Evolutionary conservation across 2,329 filamentous ascomycete genomes (phyloP).

Genomic region (Fusarium virguliforme): DNA sequence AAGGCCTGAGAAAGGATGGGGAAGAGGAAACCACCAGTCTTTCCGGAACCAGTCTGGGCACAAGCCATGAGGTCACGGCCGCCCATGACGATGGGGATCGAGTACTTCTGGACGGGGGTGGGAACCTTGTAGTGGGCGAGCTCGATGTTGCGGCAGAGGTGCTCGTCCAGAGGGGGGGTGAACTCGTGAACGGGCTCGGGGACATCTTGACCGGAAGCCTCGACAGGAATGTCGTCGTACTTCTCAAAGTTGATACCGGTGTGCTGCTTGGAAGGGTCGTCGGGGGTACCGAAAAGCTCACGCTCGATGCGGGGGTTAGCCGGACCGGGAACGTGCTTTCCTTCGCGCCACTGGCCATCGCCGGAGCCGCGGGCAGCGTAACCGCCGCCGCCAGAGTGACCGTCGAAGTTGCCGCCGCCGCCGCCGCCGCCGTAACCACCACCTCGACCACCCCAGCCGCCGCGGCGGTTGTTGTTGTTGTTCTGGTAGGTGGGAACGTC

Average conservation of each 20-base stretch:
- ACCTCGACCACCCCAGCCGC: constrained; percentile 57
- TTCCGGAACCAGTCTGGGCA: constrained; percentile 99
- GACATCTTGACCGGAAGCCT: constrained; percentile 93
- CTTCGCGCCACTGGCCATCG: constrained; percentile 96
- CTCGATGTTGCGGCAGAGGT: constrained; percentile 93
- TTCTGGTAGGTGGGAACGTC: constrained; percentile 52
- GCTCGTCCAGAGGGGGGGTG: constrained; percentile 95
- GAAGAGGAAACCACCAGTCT: constrained; percentile 99
- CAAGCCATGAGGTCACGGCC: constrained; percentile 99
- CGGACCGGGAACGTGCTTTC: constrained; percentile 94
- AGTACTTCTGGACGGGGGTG: constrained; percentile 99
- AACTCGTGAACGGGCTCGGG: constrained; percentile 93
- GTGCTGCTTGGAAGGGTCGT: constrained; percentile 95
- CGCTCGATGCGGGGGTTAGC: constrained; percentile 92
- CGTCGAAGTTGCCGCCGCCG: constrained; percentile 67
- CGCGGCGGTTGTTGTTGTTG: constrained; percentile 53
- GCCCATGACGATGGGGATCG: constrained; percentile 98
- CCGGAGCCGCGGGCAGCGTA: constrained; percentile 84
- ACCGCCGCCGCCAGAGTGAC: constrained; percentile 81
- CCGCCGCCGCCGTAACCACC: constrained; percentile 58
- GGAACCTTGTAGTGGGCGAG: constrained; percentile 95
- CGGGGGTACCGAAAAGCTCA: constrained; percentile 91
- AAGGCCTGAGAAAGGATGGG: constrained; percentile 99
- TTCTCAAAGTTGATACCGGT: constrained; percentile 99
- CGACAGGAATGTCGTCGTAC: constrained; percentile 99